Base-by-base conservation (phyloP, 73 alveolate genomes). In the Stentor roeselii region DNA sequence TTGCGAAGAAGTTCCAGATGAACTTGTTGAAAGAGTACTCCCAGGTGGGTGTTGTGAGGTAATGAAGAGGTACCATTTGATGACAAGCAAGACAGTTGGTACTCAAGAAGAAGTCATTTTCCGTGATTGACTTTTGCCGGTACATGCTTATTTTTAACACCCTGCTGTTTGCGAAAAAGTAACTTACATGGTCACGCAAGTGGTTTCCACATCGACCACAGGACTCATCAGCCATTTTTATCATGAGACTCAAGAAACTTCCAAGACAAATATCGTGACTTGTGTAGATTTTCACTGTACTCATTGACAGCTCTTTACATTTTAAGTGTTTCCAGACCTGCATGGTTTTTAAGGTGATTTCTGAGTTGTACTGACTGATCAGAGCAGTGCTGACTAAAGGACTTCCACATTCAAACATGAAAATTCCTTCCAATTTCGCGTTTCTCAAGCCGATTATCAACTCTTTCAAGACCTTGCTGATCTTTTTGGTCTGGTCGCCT, bases 11-110 rank as follows among this genome's bases (percentile, higher is more conserved):
- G 34, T 67, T 67, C 27, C 21, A 36, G 21, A 67, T 34, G 41
- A 67, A 67, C 42, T 67, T 67, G 34, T 67, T n/a, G 21, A 67
- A 30, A 30, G 80, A 67, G 34, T 30, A 67, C 41, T 67, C 80
- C 37, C 80, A 67, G 41, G 41, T 67, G 11, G 80, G 42, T 30
- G 21, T 67, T n/a, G 41, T 30, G n/a, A 67, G 21, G 34, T 27
- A 21, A 21, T 67, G 67, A 11, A 21, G 67, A 11, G 67, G 67
- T 50, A 50, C 67, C 6, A 21, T 11, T 21, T 50, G 6, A 21
- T 50, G 67, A 21, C 67, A 50, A 11, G 6, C 21, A 11, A 6
- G 6, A 50, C 67, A 50, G 21, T 50, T 50, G 30, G 67, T 50
- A 50, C 67, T 50, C 67, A 50, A 50, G 21, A 50, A 50, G 30